Evolutionary conservation across 805 yeast genomes (phyloP).

Genomic region (Komagataella kurtzmanii): DNA sequence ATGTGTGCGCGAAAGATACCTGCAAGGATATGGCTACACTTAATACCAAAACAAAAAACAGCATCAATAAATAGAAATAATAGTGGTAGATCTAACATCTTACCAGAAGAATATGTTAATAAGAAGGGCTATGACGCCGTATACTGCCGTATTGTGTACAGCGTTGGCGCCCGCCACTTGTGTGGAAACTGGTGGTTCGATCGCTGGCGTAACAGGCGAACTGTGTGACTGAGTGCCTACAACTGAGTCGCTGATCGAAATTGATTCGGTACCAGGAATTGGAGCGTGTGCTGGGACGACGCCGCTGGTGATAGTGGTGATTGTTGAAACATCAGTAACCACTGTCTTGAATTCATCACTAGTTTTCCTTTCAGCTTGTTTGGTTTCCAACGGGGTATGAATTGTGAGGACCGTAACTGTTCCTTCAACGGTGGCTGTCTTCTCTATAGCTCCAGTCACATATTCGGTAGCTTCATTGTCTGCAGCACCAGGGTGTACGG

Average conservation of each 20-base stretch:
- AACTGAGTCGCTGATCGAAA: background rate
- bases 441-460: no score
- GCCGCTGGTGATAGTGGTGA: background rate
- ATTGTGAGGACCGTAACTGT: no score
- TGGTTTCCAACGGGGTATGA: background rate
- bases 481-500: no score
- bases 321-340: background rate
- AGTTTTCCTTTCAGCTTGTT: background rate
- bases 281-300: background rate
- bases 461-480: no score
- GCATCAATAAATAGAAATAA: no score
- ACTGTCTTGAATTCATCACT: background rate
- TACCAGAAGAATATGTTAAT: background rate
- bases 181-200: background rate
- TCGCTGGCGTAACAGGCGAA: background rate
- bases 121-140: background rate
- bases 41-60: no score
- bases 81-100: background rate
- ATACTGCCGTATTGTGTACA: background rate
- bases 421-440: no score
- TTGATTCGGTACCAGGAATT: background rate
- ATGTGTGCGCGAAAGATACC: no score
- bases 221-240: conserved; percentile 2
- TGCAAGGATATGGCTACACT: no score
- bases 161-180: background rate